Evolutionary conservation across 1,139 yeast species (phyloP), one percentile per base, ranked within the genome.

Genomic region (Pichia sp.): DNA sequence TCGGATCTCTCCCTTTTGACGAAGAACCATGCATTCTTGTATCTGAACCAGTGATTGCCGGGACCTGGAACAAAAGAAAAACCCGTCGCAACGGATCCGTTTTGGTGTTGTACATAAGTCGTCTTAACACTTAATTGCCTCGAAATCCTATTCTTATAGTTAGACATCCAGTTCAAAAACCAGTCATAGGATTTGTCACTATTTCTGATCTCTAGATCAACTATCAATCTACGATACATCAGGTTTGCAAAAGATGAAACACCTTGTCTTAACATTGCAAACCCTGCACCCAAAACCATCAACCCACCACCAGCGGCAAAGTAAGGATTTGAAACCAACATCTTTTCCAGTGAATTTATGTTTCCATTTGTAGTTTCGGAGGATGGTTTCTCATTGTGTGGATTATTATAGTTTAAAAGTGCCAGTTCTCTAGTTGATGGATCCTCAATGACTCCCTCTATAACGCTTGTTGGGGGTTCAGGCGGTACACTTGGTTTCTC

Each of bases 261-360:
- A 1, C 90, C 92, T 61, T 81, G 85, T 52, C 97, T 76, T 1
- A 90, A 84, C 15, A 90, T 64, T 0, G 97, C 96, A 38, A 93
- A 71, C 0, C 86, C 86, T 0, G 96, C 92, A 23, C 99, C 99
- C 2, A 93, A 74, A 3, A 92, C 76, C 99, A 93, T 93, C 48
- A 93, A 75, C 0, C 99, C 99, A 63, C 97, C 97, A 65, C 99
- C 95, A 0, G 98, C 99, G 2, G 97, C 95, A 73, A 93, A 93
- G 70, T 89, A 90, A 8, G 97, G 98, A 67, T 93, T 93, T 45
- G 84, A 80, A 16, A 78, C 77, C 61, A 89, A 74, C 8, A 85
- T 79, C 55, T 80, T 84, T 47, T 78, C 69, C 61, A 83, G 71
- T 6, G 48, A 70, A 72, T 68, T 43, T 13, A 31, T 36, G 32